A percentile compares a stretch with the other conserved stretches of the same genome.
These are phyloP conservation scores for Suillus brevipes DNA, from an alignment of 768 basidiomycete species.

Conservation along the genomic window DNA sequence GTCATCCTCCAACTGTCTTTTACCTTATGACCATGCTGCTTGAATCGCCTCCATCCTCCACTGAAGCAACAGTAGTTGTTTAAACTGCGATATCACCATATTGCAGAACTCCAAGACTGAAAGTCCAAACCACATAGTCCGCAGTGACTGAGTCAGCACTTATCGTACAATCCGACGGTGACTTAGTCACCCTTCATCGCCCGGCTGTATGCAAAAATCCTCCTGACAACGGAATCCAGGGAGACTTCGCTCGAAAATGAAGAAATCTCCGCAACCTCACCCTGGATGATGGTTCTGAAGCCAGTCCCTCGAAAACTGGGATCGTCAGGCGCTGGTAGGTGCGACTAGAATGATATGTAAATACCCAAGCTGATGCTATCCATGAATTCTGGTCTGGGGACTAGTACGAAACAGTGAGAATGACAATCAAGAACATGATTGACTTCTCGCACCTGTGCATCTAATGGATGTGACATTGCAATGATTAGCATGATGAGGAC, in stretches of 20 bases:
- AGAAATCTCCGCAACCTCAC: constrained; percentile 60
- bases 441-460: constrained; percentile 26
- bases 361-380: constrained; percentile 65
- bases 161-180: no score
- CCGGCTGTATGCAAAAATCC: constrained; percentile 47
- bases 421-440: not conserved
- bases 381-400: constrained; percentile 64
- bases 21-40: constrained; percentile 48
- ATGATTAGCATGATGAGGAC: constrained; percentile 5
- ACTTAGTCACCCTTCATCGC: constrained; percentile 49
- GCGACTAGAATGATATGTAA: constrained; percentile 5
- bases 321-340: constrained; percentile 6
- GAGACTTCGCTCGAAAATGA: no score
- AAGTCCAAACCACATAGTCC: constrained; percentile 65
- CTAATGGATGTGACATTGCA: constrained; percentile 9
- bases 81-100: constrained; percentile 57
- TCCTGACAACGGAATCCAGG: constrained; percentile 51
- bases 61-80: constrained; percentile 53
- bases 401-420: constrained; percentile 45
- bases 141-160: no score
- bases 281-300: constrained; percentile 55
- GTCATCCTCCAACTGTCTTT: no score
- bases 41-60: constrained; percentile 69
- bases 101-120: constrained; percentile 71
- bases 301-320: no score